Percentiles rank a stretch among this genome's conserved stretches.
These are phyloP conservation scores for Aspergillus sp. DNA, from an alignment of 2,329 filamentous ascomycete genomes.

Conservation along the genomic window DNA sequence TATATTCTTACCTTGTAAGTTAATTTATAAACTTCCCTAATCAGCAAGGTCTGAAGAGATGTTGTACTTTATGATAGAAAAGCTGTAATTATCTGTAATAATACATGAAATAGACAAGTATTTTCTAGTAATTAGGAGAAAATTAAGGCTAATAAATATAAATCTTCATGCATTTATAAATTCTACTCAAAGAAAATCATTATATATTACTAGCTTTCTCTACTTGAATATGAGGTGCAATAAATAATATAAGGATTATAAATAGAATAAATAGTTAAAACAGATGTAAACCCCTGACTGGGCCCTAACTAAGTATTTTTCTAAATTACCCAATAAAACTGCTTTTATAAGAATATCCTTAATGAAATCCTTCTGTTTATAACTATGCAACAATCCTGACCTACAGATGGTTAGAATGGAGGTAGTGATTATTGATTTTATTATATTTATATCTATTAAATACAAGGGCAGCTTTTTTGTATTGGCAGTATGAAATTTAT, in stretches of 20 bases:
- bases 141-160: neutral
- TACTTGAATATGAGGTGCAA: neutral
- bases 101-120: neutral
- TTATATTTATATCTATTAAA: no score
- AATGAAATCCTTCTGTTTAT: neutral
- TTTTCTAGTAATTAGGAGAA: neutral
- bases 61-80: neutral
- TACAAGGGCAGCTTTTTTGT: no score
- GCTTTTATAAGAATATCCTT: neutral
- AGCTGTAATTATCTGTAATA: neutral
- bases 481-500: no score
- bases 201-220: neutral
- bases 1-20: neutral
- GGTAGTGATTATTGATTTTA: no score
- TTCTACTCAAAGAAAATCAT: neutral
- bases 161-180: neutral
- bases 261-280: neutral
- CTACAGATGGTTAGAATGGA: neutral
- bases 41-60: neutral
- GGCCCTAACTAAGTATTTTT: neutral
- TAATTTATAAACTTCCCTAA: neutral
- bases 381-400: neutral
- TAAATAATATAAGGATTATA: neutral
- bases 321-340: neutral
- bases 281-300: neutral